Evolutionary conservation across 2,329 filamentous ascomycete genomes (phyloP), one percentile per base, ranked within the genome.

Genomic region (Colletotrichum spaethianum): DNA sequence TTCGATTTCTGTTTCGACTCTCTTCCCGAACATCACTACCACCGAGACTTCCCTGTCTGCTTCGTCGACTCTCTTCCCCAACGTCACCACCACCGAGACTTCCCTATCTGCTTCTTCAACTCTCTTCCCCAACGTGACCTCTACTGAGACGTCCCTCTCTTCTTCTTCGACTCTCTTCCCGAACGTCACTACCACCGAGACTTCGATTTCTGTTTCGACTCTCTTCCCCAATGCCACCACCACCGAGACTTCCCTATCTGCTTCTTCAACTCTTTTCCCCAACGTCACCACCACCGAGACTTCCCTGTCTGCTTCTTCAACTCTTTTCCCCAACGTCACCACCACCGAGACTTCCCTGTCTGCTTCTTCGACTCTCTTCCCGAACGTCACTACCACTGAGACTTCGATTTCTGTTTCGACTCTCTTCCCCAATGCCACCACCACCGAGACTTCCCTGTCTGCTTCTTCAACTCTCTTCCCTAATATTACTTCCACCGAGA

Each of bases 401-500:
- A 46, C 57, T n/a, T 61, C 57, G 9, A 20, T 38, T 14, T 42
- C 44, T 31, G 14, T 42, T 16, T 50, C 63, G 7, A 66, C 63
- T 1, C 33, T 66, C 20, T 67, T 67, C 56, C 64, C 64, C 2
- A 67, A 67, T 53, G 46, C 31, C 52, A 56, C 62, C 7, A n/a
- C 62, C 1, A 44, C 16, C 8, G 42, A 33, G 52, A 48, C 23
- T 36, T 63, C 60, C 1, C 26, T 61, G 3, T 59, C 62, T 20
- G 18, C 38, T 18, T 69, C 63, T 18, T 46, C 63, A 18, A 65
- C 52, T 20, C 36, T 63, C n/a, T 65, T 65, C 63, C 63, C 63
- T 26, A 65, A 64, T 16, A 56, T 40, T 20, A 56, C 62, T 6
- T n/a, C 62, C 2, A 33, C 16, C 8, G 42, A 44, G 52, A 57